These are phyloP conservation scores for Neurospora cerealis DNA, from an alignment of 495 filamentous ascomycete genomes.

Conservation along the genomic window DNA sequence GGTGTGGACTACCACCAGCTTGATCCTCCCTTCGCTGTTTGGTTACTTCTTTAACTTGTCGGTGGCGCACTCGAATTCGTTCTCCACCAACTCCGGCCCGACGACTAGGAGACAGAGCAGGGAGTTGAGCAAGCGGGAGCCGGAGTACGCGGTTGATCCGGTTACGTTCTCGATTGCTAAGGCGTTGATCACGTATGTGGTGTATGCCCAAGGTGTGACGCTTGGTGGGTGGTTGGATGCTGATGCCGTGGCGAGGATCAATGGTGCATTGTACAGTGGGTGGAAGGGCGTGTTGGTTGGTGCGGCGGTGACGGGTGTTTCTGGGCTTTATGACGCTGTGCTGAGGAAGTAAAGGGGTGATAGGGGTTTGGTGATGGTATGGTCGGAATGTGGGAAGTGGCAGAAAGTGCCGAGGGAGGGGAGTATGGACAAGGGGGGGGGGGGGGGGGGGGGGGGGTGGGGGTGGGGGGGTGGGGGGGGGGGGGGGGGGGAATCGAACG, in stretches of 20 bases:
- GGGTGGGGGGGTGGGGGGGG: background rate
- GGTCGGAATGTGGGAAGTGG: background rate
- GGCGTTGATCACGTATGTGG: slow-evolving; percentile 65
- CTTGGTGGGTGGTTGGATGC: slow-evolving; percentile 53
- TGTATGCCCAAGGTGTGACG: slow-evolving; percentile 61
- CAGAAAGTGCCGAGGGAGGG: background rate
- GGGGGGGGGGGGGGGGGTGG: background rate
- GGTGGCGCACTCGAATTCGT: slow-evolving; percentile 15
- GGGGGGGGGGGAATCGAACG: background rate
- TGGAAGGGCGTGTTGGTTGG: slow-evolving; percentile 63
- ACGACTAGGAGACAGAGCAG: slow-evolving; percentile 14
- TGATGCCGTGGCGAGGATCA: slow-evolving; percentile 50
- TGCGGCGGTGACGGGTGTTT: slow-evolving; percentile 55
- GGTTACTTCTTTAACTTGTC: slow-evolving; percentile 87
- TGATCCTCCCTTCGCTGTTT: slow-evolving; percentile 55
- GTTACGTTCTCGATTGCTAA: slow-evolving; percentile 82
- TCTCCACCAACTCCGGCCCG: slow-evolving; percentile 13
- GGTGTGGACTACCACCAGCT: slow-evolving; percentile 65
- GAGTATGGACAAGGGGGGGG: background rate
- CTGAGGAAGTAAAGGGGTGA: slow-evolving; percentile 49
- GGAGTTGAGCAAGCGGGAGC: slow-evolving; percentile 3
- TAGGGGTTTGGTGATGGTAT: background rate
- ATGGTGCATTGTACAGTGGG: slow-evolving; percentile 58
- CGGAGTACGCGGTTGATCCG: slow-evolving; percentile 61
- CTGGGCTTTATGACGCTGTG: slow-evolving; percentile 74